Evolutionary conservation across 2,329 filamentous ascomycete species (phyloP), one percentile per base, ranked within the genome.

Genomic region (Xylariaceae sp.): DNA sequence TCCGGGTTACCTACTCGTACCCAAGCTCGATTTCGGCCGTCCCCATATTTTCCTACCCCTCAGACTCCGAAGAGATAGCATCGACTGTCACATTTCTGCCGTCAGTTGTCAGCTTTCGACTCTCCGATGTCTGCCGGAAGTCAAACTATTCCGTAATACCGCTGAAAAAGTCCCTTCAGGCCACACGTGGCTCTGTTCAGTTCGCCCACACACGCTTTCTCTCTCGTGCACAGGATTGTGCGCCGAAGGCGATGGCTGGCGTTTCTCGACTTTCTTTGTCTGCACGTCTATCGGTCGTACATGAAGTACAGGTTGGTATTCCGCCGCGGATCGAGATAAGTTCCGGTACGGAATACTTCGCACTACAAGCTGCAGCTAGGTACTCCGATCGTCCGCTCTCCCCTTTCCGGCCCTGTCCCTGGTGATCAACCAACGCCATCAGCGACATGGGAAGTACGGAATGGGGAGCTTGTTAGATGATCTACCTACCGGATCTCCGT

Each of bases 191-290:
- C 42, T 11, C 4, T 13, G 23, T 57, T 5, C 2, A 17, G 30
- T 51, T 56, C 42, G 30, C 55, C 54, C 42, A n/a, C 45, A 58
- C 50, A 56, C 17, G 15, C 58, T 42, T 45, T 13, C 8, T 35
- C 8, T 35, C 48, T 13, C 30, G 56, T 61, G 53, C 37, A 9
- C 37, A 55, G 18, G 56, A 30, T 51, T 2, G 39, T 30, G 37
- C 11, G 17, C 47, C 9, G 18, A 9, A 35, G 44, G 17, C 39
- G 18, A 45, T 7, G 10, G 52, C 34, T 50, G 51, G 18, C 45
- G 42, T 39, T 13, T 8, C 15, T 39, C 17, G 17, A 30, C 35
- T 30, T 30, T 30, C 9, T 8, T 34, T 6, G 23, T 51, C 11
- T 10, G 11, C 49, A 51, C 13, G 13, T 8, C 11, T 45, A 45